These are phyloP conservation scores for Colletotrichum lindemuthianum DNA, from an alignment of 2,329 filamentous ascomycete genomes.

Conservation along the genomic window DNA sequence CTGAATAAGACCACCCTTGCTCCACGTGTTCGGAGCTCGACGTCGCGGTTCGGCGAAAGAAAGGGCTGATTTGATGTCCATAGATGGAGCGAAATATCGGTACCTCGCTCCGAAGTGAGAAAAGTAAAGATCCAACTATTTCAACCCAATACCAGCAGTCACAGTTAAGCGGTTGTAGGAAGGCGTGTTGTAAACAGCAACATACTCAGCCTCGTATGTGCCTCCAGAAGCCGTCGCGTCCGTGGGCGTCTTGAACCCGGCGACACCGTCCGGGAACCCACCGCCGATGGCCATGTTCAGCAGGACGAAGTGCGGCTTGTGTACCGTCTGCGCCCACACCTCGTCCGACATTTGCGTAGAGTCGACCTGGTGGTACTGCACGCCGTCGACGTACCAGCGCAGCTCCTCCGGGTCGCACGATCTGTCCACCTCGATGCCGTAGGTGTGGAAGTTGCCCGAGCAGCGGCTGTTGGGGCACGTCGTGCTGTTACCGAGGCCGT, in stretches of 20 bases:
- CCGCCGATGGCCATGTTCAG: not conserved
- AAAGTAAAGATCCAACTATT: too few species aligned
- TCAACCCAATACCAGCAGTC: too few species aligned
- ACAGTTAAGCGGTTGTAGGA: not conserved
- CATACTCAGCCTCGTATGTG: not conserved
- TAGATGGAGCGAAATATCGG: too few species aligned
- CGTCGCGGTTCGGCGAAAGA: too few species aligned
- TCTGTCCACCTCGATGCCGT: constrained; percentile 47
- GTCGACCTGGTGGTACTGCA: not conserved
- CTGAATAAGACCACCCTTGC: too few species aligned
- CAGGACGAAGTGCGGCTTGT: not conserved
- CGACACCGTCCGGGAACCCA: not conserved
- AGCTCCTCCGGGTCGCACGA: constrained; percentile 42
- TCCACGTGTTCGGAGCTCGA: too few species aligned
- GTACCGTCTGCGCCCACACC: not conserved
- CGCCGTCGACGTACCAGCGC: constrained; percentile 47
- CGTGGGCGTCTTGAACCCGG: not conserved
- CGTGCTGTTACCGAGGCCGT: constrained; percentile 41
- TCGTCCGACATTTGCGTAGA: not conserved
- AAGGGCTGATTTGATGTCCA: too few species aligned
- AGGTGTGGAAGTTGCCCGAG: constrained; percentile 45
- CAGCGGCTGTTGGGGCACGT: constrained; percentile 32
- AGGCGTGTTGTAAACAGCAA: not conserved
- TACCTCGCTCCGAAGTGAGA: too few species aligned
- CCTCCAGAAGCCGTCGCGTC: not conserved